Conservation (phyloP, 331 rosid genomes). For the Spiraea crenata region DNA sequence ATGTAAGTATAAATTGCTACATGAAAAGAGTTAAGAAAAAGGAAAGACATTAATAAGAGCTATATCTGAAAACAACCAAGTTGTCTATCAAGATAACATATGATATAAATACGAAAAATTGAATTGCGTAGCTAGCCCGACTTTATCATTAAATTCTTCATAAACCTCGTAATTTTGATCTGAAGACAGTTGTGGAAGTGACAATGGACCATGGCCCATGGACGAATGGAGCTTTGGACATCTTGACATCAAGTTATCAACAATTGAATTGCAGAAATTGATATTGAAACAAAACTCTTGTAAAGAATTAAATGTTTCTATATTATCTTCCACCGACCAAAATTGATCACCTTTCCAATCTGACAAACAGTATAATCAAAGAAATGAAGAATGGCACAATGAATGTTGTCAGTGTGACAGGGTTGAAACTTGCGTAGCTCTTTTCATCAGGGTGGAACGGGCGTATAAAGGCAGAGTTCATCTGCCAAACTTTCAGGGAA, state of each 20-base stretch:
- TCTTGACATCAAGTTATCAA: not conserved
- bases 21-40: no score
- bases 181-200: not conserved
- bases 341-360: constrained; percentile 5
- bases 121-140: not conserved
- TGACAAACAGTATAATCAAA: not conserved
- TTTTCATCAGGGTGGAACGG: constrained; percentile 55
- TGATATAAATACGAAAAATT: no score
- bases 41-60: no score
- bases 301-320: not conserved
- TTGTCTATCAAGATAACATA: no score
- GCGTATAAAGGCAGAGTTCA: constrained; percentile 90
- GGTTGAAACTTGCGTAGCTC: constrained; percentile 5
- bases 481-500: constrained; percentile 76
- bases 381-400: constrained; percentile 9
- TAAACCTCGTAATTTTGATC: no score
- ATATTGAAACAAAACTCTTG: not conserved
- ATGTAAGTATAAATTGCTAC: no score
- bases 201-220: not conserved
- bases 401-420: constrained; percentile 11
- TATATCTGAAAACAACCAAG: no score
- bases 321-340: not conserved
- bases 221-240: not conserved
- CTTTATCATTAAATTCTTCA: not conserved
- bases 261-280: constrained; percentile 7